These are phyloP conservation scores for Prunus kanzakura DNA, from an alignment of 306 rosid genomes.

Conservation along the genomic window DNA sequence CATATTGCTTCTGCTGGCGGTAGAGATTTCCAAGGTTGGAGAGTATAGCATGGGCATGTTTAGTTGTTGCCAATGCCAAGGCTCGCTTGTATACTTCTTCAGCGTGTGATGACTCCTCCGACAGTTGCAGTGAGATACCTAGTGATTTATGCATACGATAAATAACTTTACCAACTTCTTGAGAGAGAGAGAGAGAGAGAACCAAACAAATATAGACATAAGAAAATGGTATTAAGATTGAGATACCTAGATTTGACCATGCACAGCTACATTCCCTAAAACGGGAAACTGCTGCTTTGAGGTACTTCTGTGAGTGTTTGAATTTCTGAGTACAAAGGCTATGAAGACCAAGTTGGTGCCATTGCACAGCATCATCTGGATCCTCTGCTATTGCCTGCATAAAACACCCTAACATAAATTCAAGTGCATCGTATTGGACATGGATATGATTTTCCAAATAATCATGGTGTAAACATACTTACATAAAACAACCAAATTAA, in stretches of 20 bases:
- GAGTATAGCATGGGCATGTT: constrained; percentile 60
- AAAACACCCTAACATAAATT: constrained; percentile 16
- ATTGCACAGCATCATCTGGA: constrained; percentile 86
- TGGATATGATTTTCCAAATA: background rate
- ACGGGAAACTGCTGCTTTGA: constrained; percentile 77
- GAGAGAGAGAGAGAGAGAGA: background rate
- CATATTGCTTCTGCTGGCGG: constrained; percentile 76
- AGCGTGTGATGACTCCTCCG: constrained; percentile 61
- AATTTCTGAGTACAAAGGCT: constrained; percentile 76
- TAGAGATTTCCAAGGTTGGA: constrained; percentile 90
- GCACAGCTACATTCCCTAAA: constrained; percentile 66
- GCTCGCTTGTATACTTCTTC: constrained; percentile 82
- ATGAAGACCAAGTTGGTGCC: constrained; percentile 97
- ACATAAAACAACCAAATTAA: background rate
- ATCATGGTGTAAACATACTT: background rate
- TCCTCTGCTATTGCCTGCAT: constrained; percentile 80
- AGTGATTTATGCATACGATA: constrained; percentile 19
- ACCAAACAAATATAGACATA: background rate
- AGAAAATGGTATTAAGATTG: background rate
- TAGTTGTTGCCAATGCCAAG: constrained; percentile 57
- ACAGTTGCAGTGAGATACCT: constrained; percentile 89
- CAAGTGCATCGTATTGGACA: constrained; percentile 1
- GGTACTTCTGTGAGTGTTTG: constrained; percentile 69
- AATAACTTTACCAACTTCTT: background rate
- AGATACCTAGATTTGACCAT: constrained; percentile 87